phyloP scores from a whole-genome alignment of 2,329 filamentous ascomycete species.

The Colletotrichum chrysophilum region DNA sequence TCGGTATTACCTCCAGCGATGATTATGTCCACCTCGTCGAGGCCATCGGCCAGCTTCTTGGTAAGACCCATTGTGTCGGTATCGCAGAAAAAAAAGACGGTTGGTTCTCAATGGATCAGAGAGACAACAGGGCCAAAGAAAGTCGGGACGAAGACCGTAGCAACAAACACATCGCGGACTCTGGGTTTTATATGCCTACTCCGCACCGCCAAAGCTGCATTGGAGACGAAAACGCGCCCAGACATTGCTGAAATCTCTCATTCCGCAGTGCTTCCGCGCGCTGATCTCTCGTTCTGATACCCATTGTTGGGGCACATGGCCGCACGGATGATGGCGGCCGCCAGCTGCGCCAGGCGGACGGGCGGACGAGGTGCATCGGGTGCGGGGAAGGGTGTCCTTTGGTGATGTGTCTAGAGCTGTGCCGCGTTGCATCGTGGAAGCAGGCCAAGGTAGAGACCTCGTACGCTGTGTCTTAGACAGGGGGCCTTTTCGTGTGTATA shows the following conservation, averaged over 20 bases:
- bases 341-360: not conserved
- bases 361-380: not conserved
- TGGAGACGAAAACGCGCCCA: not conserved
- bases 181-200: not conserved
- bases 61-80: conserved; percentile 26
- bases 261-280: not conserved
- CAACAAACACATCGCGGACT: not conserved
- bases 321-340: not conserved
- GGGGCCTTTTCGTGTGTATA: not conserved
- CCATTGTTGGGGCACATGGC: not conserved
- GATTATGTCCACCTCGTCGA: conserved; percentile 55
- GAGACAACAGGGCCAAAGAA: not conserved
- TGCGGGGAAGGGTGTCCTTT: not conserved
- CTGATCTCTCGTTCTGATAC: not conserved
- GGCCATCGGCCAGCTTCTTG: conserved; percentile 30
- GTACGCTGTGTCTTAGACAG: not conserved
- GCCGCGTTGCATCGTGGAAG: not conserved
- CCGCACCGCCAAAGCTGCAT: not conserved
- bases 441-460: not conserved
- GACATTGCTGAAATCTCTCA: not conserved
- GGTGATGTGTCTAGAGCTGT: not conserved
- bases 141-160: not conserved
- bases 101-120: not conserved
- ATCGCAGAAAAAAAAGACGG: not conserved
- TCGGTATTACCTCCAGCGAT: conserved; percentile 48